Base-by-base conservation (phyloP, 768 basidiomycete genomes). In the Serendipita vermifera region DNA sequence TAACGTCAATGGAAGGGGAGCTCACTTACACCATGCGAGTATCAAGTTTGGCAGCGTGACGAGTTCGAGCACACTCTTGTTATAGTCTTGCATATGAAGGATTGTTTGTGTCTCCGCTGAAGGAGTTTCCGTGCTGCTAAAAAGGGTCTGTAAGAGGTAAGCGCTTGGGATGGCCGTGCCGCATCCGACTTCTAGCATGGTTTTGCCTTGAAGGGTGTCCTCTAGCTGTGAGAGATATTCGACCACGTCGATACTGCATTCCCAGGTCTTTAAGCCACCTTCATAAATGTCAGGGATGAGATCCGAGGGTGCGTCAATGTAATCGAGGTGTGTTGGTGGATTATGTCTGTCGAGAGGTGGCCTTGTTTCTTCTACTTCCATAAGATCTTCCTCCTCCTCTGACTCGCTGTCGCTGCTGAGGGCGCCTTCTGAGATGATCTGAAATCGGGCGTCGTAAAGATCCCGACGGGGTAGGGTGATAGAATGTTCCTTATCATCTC, bases 261-360 rank as follows among this genome's bases (percentile, higher is more conserved):
- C 94, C 94, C 94, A 99, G 1, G 92, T 97, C 69, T 98, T 97
- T 54, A 98, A 67, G 3, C 94, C 94, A 20, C 94, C 94, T 70
- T 99, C 94, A 62, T 99, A 98, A 0, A 91, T 75, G 1, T 91
- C 83, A 2, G 91, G 86, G 3, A 97, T 80, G 13, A 99, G 78
- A 68, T 98, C 94, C 0, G 90, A 89, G 0, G 85, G 85, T 1
- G 83, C 79, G 60, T 90, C 85, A 15, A 94, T 72, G 57, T 85
- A 88, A 11, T 75, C 72, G 0, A 85, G 70, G 0, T 70, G 67
- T 36, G 60, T 57, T 22, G 57, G 33, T 59, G 43, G 55, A 56
- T 29, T 29, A 29, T 26, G 46, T 58, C 35, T 29, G 59, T 51
- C 55, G 32, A 48, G 41, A 56, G 59, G 46, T 26, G 54, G 27